Evolutionary conservation across 2,329 filamentous ascomycete species (phyloP), one percentile per base, ranked within the genome.

Genomic region (Talaromyces sp.): DNA sequence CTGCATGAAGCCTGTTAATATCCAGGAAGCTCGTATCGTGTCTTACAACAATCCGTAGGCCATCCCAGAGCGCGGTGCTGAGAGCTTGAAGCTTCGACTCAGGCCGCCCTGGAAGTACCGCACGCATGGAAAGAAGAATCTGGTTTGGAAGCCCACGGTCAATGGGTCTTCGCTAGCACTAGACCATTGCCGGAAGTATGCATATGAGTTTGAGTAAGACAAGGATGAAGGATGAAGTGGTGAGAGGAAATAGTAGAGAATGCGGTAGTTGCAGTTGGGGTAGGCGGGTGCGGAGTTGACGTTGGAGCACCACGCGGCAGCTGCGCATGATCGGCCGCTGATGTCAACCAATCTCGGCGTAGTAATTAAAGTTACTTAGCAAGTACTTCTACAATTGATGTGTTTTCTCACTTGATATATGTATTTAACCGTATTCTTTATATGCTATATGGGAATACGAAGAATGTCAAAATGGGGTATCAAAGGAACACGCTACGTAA

Each of bases 71-170:
- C 75, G 88, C 90, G 67, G 88, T 89, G 77, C 87, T 87, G 75
- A 93, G 83, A 80, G 89, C 88, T 83, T 93, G 90, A 73, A 92
- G 88, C 83, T 87, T 90, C 73, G 89, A 84, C 82, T 87, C 87
- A 76, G 92, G 90, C 81, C 89, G 87, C 77, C 91, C 91, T 69
- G 92, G 92, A 72, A 93, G 85, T 80, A 93, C 87, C 75, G 87
- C 86, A 84, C 89, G 88, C 90, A 93, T 93, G 78, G 81, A 87
- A 81, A 76, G 74, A 74, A 75, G 71, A 70, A 68, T 69, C 35
- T 58, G 37, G 27, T 65, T 14, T 66, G 52, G 69, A 68, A 61
- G 66, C 65, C 63, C 68, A 70, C 69, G 69, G 69, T 71, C 41
- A 54, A 39, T 66, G 58, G 56, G 62, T 52, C 56, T 64, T 64